Percentiles rank a stretch among this genome's conserved stretches.
Conservation (phyloP, 1,284 basidiomycete genomes). For the Moesziomyces globuligerus region DNA sequence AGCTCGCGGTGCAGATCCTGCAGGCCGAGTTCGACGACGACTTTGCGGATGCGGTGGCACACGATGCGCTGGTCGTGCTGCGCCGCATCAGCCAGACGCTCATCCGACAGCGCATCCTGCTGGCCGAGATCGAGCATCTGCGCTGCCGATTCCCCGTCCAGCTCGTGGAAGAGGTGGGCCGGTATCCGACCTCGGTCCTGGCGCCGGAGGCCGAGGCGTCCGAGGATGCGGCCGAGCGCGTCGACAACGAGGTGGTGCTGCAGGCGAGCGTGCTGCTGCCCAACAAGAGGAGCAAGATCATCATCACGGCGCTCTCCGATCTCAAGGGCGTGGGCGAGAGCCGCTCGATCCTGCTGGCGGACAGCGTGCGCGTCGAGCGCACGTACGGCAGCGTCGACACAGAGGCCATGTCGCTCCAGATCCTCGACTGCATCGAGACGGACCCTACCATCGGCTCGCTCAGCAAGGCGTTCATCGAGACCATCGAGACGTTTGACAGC, state of each 20-base stretch:
- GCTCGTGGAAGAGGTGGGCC: conserved; percentile 27
- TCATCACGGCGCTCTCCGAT: conserved; percentile 45
- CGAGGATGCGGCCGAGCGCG: conserved; percentile 5
- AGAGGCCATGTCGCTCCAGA: conserved; percentile 47
- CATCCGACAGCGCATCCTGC: conserved; percentile 39
- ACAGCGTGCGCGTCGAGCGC: conserved; percentile 40
- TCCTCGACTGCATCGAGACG: conserved; percentile 48
- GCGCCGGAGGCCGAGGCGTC: conserved; percentile 25
- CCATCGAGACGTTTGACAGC: conserved; percentile 49
- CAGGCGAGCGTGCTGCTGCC: conserved; percentile 50
- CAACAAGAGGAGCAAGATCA: conserved; percentile 44
- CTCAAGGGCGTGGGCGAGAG: conserved; percentile 35
- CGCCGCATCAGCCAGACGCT: conserved; percentile 45
- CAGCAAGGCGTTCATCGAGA: conserved; percentile 49
- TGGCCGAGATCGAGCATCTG: conserved; percentile 52
- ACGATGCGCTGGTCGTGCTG: conserved; percentile 46
- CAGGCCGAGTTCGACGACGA: conserved; percentile 41
- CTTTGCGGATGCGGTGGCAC: conserved; percentile 27
- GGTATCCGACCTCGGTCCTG: conserved; percentile 9
- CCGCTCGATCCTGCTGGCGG: conserved; percentile 36
- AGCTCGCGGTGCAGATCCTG: conserved; percentile 37
- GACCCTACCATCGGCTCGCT: conserved; percentile 47
- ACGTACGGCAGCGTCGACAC: conserved; percentile 54
- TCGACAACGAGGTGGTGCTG: conserved; percentile 30
- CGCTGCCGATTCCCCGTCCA: conserved; percentile 50